Evolutionary conservation across 1,284 basidiomycete genomes (phyloP), one percentile per base, ranked within the genome.

Genomic region (Laetiporus sulphureus): DNA sequence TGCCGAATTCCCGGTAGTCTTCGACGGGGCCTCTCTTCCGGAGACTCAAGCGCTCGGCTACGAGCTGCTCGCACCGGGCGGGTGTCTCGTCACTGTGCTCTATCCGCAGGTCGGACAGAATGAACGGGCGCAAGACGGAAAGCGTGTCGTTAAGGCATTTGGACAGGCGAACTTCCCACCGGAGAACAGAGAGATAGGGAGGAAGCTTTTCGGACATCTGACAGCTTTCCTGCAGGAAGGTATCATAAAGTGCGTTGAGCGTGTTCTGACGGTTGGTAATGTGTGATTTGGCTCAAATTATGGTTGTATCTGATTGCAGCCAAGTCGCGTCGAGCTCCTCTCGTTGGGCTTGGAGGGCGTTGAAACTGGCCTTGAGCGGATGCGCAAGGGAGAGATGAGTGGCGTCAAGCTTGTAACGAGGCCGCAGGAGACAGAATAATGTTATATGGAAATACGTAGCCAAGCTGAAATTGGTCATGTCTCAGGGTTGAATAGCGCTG

Each of bases 341-440:
- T 59, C 67, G 0, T 57, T 60, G 21, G 77, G 77, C 5, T 54
- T 80, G 7, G 48, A 50, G 1, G 74, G 69, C 5, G 67, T 79
- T 7, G 36, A 49, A 0, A 62, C 42, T 7, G 77, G 71, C 0
- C 48, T 79, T 40, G 58, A 66, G 20, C 59, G 61, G 42, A 38
- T 79, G 53, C 55, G 60, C 47, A 53, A 57, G 2, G 58, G 65
- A 5, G 47, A 66, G 40, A 63, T 79, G 8, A 76, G 72, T 21
- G 74, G 67, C 1, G 53, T 57, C 13, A 79, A 80, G 52, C 54
- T 80, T 11, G 62, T 79, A 12, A 69, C 51, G 2, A 65, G 56
- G 32, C 74, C 75, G 3, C 66, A 69, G 38, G 72, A 78, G 47
- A 72, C 63, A 4, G 33, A 23, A 10, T 51, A 45, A 32, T 38